Base-by-base conservation (phyloP, 257 asterid genomes). In the Solanum clarkiae region DNA sequence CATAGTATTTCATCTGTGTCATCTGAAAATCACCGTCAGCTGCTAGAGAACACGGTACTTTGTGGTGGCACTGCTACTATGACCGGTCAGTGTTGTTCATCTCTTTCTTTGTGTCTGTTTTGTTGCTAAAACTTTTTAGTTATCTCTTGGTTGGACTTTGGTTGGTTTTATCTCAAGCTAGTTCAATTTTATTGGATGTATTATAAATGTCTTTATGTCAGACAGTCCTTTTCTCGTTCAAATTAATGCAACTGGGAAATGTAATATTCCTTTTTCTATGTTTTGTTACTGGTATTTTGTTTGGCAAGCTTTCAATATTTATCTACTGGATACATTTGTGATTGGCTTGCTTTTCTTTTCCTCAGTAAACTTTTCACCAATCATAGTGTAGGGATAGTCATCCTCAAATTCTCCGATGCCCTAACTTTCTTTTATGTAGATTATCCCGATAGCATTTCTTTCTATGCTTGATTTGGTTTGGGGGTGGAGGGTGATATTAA, bases 51-150 rank as follows among this genome's bases (percentile, higher is more conserved):
- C 88, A 96, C 99, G 16, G 98, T 96, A 40, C 95, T 96, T 68
- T 96, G 99, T 85, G 99, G 99, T 65, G 99, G 98, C 89, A 96
- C 96, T 87, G 93, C 94, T 87, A 89, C 98, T 24, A 93, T 96
- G 97, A 36, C 88, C 54, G 99, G 99, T 94, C 81, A 71, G 80
- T 18, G 14, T 71, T 74, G 32, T 71, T 74, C 53, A 45, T 77
- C 74, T 56, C 56, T 18, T 40, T 79, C 65, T 26, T 16, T 1
- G 0, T 0, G 60, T 79, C 11, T 53, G 17, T 75, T 5, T 22
- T 49, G 14, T 24, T 77, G 4, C 45, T 77, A 24, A 15, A 24
- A 44, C n/a, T 81, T 60, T 22, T 55, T 6, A 32, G 53, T 32
- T 60, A 18, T 8, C 15, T 74, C 56, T 82, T 22, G 62, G n/a